Base-by-base conservation (phyloP, 768 basidiomycete genomes). In the Trichaptum fuscoviolaceum region DNA sequence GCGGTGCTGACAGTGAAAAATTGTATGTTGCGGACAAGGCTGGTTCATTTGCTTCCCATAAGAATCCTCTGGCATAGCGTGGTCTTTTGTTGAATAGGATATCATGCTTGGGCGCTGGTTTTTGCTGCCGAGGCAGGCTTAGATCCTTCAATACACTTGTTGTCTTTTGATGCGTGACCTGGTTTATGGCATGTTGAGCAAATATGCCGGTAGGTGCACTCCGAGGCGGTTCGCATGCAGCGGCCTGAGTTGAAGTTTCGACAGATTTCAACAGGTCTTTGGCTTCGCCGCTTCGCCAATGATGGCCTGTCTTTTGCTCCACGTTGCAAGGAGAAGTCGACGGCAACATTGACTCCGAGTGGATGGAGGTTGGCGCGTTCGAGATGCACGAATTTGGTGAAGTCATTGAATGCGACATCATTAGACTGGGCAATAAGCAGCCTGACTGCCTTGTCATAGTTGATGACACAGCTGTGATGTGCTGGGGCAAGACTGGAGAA, bases 361-460 rank as follows among this genome's bases (percentile, higher is more conserved):
- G 57, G 57, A 9, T 58, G 57, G 4, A 26, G 7, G 9, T 62
- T 42, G 52, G 58, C 27, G 27, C 67, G 62, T 35, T 68, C 63
- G 35, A 66, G 27, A 65, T 66, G 58, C 35, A 6, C 9, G 67
- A 71, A 73, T 9, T 57, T 18, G 23, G 27, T 0, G 62, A 68
- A 35, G 58, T 80, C 72, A 18, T 70, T 66, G 71, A 77, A 74
- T 7, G 66, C 58, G 1, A 69, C 27, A 0, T 60, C 10, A 25
- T 64, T 68, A 26, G 70, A 66, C 5, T 70, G 67, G 25, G 64
- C 69, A 23, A 76, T 73, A 3, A 59, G 23, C 1, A 72, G 70
- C 1, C 77, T 63, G 20, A 78, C 65, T 0, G 75, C 76, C n/a
- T 69, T 67, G 67, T 82, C 78, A 64, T 69, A 77, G 4, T 70